A percentile compares a stretch with the other conserved stretches of the same genome.
phyloP scores from a whole-genome alignment of 768 basidiomycete genomes.

The Termitomyces sp. region DNA sequence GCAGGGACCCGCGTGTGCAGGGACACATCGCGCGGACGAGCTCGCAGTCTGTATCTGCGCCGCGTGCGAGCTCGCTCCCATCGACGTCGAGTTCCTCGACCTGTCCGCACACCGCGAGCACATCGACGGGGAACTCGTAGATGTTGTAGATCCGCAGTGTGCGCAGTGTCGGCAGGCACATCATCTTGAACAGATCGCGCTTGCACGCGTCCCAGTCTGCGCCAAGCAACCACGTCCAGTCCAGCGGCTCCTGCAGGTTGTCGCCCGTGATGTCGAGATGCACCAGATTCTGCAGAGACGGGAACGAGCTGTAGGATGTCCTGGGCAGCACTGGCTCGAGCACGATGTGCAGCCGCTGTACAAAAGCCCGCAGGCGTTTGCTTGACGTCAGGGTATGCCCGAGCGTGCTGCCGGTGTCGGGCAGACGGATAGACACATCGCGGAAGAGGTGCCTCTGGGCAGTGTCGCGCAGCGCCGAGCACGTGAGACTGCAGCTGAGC shows the following conservation, averaged over 20 bases:
- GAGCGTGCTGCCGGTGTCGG: not conserved
- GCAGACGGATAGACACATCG: not conserved
- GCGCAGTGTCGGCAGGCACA: not conserved
- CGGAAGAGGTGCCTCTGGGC: not conserved
- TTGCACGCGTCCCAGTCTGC: not conserved
- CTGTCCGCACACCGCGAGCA: not conserved
- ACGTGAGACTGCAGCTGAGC: not conserved
- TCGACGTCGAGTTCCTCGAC: not conserved
- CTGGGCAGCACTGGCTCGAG: not conserved
- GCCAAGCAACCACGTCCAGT: not conserved
- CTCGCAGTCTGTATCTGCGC: not conserved
- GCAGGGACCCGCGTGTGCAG: not conserved
- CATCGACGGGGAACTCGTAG: not conserved
- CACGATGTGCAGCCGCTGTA: not conserved
- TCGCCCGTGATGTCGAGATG: not conserved
- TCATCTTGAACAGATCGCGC: not conserved
- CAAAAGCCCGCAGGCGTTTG: not conserved
- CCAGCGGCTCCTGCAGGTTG: not conserved
- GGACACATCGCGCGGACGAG: not conserved
- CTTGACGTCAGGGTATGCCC: not conserved
- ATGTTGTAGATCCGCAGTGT: not conserved
- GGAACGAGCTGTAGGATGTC: not conserved
- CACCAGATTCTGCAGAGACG: not conserved
- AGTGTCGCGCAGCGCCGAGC: not conserved
- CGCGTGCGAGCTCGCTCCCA: not conserved